phyloP scores from a whole-genome alignment of 768 basidiomycete species.

The Kwoniella mangroviensis region DNA sequence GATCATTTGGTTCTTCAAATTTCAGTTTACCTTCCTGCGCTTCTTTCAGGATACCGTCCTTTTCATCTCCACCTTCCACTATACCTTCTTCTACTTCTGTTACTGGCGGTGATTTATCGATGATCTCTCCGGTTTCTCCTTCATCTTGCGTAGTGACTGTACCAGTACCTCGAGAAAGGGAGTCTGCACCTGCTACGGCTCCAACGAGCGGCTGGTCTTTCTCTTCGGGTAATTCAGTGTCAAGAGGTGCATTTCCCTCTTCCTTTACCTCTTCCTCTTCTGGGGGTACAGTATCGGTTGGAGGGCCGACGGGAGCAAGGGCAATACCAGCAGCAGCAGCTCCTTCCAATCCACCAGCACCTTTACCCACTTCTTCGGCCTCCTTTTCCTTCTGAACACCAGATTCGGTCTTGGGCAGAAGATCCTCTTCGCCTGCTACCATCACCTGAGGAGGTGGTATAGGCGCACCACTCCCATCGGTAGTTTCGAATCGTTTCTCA shows the following conservation, averaged over 20 bases:
- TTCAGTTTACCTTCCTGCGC: constrained; percentile 30
- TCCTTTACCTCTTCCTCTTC: constrained; percentile 13
- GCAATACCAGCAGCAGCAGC: constrained; percentile 56
- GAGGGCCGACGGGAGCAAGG: constrained; percentile 31
- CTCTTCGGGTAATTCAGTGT: constrained; percentile 3
- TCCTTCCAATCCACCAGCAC: constrained; percentile 49
- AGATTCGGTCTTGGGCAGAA: constrained; percentile 49
- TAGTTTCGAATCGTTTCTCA: constrained; percentile 52
- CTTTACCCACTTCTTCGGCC: constrained; percentile 41
- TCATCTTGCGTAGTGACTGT: constrained; percentile 4
- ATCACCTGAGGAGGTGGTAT: constrained; percentile 47
- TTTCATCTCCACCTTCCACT: constrained; percentile 37
- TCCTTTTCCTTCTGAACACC: constrained; percentile 36
- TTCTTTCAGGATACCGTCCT: constrained; percentile 38
- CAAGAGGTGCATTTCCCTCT: neutral
- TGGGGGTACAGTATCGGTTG: neutral
- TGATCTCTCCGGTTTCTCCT: constrained; percentile 30
- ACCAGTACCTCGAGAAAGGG: constrained; percentile 24
- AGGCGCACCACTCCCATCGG: constrained; percentile 62
- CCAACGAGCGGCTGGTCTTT: constrained; percentile 28
- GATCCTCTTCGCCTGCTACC: constrained; percentile 48
- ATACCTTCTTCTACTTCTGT: constrained; percentile 40
- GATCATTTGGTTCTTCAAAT: constrained; percentile 8
- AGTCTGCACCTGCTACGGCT: constrained; percentile 27
- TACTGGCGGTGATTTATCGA: constrained; percentile 21